Percentiles rank a stretch among this genome's conserved stretches.
Evolutionary conservation across 805 yeast species (phyloP).

Genomic region (Zygotorulaspora chibaensis): DNA sequence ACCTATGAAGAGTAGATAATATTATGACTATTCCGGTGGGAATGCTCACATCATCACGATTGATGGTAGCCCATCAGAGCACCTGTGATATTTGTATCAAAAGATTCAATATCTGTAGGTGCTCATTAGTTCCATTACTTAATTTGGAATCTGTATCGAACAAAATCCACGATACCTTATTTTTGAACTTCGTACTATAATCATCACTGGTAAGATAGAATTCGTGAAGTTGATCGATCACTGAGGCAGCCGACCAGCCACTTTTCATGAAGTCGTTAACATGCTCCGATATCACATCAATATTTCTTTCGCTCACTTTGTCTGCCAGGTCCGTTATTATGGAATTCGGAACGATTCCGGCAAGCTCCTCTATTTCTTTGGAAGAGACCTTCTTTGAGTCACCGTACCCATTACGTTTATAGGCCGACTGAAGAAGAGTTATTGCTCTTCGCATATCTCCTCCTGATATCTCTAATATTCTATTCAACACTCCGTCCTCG

Average conservation of each 20-base stretch:
- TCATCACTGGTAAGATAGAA: slow-evolving; percentile 52
- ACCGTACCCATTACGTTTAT: slow-evolving; percentile 46
- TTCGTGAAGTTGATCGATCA: slow-evolving; percentile 69
- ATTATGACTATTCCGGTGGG: not conserved
- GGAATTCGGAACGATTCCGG: slow-evolving; percentile 64
- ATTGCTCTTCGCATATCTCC: slow-evolving; percentile 96
- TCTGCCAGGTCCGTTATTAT: slow-evolving; percentile 42
- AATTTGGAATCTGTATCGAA: slow-evolving; percentile 73
- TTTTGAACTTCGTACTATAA: slow-evolving; percentile 53
- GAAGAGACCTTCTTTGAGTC: slow-evolving; percentile 39
- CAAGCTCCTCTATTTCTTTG: slow-evolving; percentile 57
- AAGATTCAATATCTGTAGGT: slow-evolving; percentile 70
- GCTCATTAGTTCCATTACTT: slow-evolving; percentile 86
- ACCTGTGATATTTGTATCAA: slow-evolving; percentile 46
- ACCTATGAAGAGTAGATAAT: not conserved
- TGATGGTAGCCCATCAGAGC: not conserved
- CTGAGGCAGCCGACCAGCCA: slow-evolving; percentile 79
- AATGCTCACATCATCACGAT: not conserved
- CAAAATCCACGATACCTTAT: slow-evolving; percentile 55
- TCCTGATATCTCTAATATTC: slow-evolving; percentile 64
- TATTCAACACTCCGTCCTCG: slow-evolving; percentile 51
- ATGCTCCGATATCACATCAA: slow-evolving; percentile 35
- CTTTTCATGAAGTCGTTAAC: slow-evolving; percentile 53
- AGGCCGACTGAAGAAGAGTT: slow-evolving; percentile 81
- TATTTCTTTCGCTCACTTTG: slow-evolving; percentile 35